These are phyloP conservation scores for Clavispora santaluciae DNA, from an alignment of 805 yeast genomes.

Conservation along the genomic window DNA sequence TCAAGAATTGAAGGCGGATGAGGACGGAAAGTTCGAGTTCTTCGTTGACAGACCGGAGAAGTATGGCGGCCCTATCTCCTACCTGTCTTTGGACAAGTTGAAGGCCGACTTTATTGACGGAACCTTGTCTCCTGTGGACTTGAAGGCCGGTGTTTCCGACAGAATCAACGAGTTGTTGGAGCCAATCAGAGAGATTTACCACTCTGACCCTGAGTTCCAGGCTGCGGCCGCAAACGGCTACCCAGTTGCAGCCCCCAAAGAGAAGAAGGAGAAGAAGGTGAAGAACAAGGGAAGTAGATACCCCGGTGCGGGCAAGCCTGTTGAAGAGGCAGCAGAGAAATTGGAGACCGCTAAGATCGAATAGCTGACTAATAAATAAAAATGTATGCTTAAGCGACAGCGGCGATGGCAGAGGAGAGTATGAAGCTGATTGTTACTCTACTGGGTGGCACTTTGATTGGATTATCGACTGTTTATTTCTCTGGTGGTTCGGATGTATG, in stretches of 20 bases:
- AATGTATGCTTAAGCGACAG: not conserved
- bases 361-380: constrained; percentile 4
- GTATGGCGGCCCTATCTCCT: constrained; percentile 90
- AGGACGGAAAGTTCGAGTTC: constrained; percentile 55
- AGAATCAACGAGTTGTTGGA: constrained; percentile 75
- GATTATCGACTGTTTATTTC: too few relatives aligned
- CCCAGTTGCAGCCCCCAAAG: constrained; percentile 63
- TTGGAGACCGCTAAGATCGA: constrained; percentile 36
- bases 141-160: constrained; percentile 87
- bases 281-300: constrained; percentile 87
- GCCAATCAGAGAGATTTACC: constrained; percentile 75
- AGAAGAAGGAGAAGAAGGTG: constrained; percentile 65
- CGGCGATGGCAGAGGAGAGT: not conserved
- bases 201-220: constrained; percentile 61
- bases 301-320: constrained; percentile 57
- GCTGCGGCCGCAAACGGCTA: constrained; percentile 76
- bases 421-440: too few relatives aligned
- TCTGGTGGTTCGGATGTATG: not conserved
- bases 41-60: constrained; percentile 88
- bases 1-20: constrained; percentile 64
- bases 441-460: too few relatives aligned
- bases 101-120: constrained; percentile 68
- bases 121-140: constrained; percentile 85
- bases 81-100: constrained; percentile 60
- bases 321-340: constrained; percentile 29